Evolutionary conservation across 176 grass and related monocot species (phyloP).

Genomic region (Hordeum marinum): DNA sequence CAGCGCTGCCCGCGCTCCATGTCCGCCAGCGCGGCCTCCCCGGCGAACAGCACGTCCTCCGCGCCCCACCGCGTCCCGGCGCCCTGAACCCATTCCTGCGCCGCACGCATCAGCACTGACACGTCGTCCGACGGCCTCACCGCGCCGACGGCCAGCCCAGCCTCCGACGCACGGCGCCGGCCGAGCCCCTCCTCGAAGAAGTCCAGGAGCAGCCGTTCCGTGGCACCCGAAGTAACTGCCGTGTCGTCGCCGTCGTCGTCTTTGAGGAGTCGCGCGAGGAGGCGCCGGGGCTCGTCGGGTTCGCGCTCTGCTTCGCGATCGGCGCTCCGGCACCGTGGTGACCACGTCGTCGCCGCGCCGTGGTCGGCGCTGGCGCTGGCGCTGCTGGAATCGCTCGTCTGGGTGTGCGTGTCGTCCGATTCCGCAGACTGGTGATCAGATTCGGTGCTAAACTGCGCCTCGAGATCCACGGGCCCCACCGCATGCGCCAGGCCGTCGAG

Average conservation of each 20-base stretch:
- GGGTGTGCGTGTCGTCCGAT: neutral
- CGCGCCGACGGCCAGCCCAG: neutral
- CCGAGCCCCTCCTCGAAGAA: conserved; percentile 50
- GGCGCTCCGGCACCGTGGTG: neutral
- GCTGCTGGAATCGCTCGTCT: neutral
- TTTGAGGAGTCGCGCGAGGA: conserved; percentile 31
- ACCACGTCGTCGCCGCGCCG: neutral
- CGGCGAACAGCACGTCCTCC: conserved; percentile 22
- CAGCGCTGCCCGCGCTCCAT: conserved; percentile 51
- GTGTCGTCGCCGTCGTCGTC: neutral
- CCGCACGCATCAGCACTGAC: neutral
- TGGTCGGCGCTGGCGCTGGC: neutral
- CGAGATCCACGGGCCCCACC: conserved; percentile 40
- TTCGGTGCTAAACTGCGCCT: conserved; percentile 22
- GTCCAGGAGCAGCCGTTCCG: conserved; percentile 57
- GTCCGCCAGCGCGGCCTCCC: conserved; percentile 41
- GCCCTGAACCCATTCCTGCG: conserved; percentile 41
- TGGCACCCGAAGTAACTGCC: neutral
- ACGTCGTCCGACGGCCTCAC: neutral
- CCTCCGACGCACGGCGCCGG: neutral
- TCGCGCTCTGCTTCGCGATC: neutral
- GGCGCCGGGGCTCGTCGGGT: neutral
- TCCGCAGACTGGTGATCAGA: conserved; percentile 14
- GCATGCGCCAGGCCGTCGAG: conserved; percentile 36
- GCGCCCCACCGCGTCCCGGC: conserved; percentile 34